Conservation (phyloP, 2,329 filamentous ascomycete species). For the Trichoderma citrinoviride region DNA sequence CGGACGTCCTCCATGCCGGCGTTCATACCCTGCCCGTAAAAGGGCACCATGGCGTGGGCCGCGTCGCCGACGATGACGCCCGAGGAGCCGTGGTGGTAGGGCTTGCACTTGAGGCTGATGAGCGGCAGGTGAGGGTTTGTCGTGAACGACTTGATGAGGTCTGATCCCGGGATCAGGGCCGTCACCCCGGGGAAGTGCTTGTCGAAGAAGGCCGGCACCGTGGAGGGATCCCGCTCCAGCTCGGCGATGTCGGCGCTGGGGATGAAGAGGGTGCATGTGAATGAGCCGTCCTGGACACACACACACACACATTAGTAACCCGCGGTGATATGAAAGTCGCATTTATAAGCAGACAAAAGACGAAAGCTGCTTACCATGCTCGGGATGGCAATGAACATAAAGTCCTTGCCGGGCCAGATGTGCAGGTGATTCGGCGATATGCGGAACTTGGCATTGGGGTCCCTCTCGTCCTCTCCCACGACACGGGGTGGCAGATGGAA, state of each 20-base stretch:
- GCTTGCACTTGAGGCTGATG: constrained; percentile 88
- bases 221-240: constrained; percentile 61
- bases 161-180: constrained; percentile 62
- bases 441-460: constrained; percentile 54
- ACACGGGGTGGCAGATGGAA: constrained; percentile 69
- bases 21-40: constrained; percentile 98
- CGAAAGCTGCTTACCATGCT: constrained; percentile 48
- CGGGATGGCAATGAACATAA: constrained; percentile 98
- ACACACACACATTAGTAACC: not conserved
- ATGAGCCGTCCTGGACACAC: constrained; percentile 70
- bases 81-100: constrained; percentile 75
- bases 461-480: constrained; percentile 26
- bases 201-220: constrained; percentile 72
- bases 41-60: constrained; percentile 96
- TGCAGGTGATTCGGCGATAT: constrained; percentile 93
- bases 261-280: constrained; percentile 92
- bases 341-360: constrained; percentile 23
- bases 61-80: constrained; percentile 90
- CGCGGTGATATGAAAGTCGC: not conserved
- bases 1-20: constrained; percentile 92
- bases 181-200: constrained; percentile 84
- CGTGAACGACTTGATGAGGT: constrained; percentile 71
- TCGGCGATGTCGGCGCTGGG: constrained; percentile 65
- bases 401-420: constrained; percentile 91
- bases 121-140: constrained; percentile 86